Evolutionary conservation across 2,329 filamentous ascomycete species (phyloP), one percentile per base, ranked within the genome.

Genomic region (Neopestalotiopsis sp.): DNA sequence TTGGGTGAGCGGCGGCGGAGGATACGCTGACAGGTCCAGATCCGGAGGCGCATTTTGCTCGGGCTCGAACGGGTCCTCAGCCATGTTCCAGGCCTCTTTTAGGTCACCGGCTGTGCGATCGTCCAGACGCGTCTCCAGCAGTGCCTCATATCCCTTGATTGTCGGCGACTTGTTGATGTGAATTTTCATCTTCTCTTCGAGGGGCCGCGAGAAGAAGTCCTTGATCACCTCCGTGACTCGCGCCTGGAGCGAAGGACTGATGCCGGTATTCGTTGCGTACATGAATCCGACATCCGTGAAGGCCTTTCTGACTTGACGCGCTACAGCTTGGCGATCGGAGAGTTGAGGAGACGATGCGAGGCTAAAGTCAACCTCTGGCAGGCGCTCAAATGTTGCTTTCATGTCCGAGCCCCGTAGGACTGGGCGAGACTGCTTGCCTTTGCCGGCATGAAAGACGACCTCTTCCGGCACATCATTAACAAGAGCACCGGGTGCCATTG

Each of bases 391-490:
- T 10, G 63, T 69, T 2, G 67, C 63, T 17, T 69, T 69, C 20
- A 62, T 62, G 10, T 61, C 56, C 13, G 40, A 38, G 56, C 67
- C 63, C 7, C 34, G 57, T 12, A 69, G 30, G 17, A 69, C 30
- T 1, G 57, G 59, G 10, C 67, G 67, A 3, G 49, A 57, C 61
- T 70, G 68, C 53, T 65, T 70, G 5, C 68, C 68, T 40, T 70
- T 70, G 45, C 68, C 68, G 4, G 68, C 68, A 57, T 70, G 68
- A 66, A 70, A 70, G 61, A 70, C 61, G 30, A 70, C 66, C 61
- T 70, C 68, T 28, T 56, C 40, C 32, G 68, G 59, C 5, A 63
- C 57, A 28, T 70, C 68, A 34, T 45, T 28, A 12, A 68, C 24
- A 12, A 67, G 66, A 14, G 66, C 61, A 34, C 68, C 68, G n/a